Evolutionary conservation across 2,329 filamentous ascomycete species (phyloP), one percentile per base, ranked within the genome.

Genomic region (Dendrostoma leiphaemia): DNA sequence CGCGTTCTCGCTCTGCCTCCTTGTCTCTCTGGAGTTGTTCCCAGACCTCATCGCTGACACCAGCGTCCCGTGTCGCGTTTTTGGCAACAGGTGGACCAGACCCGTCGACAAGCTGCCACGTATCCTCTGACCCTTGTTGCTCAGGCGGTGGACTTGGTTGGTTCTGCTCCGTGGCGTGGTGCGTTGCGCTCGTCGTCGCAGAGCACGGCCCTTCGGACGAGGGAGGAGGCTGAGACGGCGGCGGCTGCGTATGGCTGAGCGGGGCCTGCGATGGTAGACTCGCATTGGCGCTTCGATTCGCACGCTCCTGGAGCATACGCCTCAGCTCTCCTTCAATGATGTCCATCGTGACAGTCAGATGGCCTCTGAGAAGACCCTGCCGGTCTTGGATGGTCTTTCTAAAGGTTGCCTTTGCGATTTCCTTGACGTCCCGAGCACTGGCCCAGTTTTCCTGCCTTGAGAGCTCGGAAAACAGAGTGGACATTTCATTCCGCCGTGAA

Each of bases 1-100:
- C 70, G 0, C 67, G 68, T 1, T 67, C 66, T 2, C 68, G 57
- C 31, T 74, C 72, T 0, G 69, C 71, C 21, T 66, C 58, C 19
- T 67, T 71, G 65, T 87, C 81, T 1, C 56, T 61, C 56, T 84
- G 74, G 0, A 89, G 78, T 60, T 86, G 80, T 2, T 76, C 68
- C 86, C 85, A 89, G 1, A 82, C 69, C 6, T 68, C 79, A 45
- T 88, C 83, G 4, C 74, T 78, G 0, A 89, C 84, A 0, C 80
- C 80, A 0, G 72, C 65, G 55, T 89, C 86, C 12, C 84, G 75
- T 4, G 61, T 54, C 3, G n/a, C 48, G 5, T n/a, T 9, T 15
- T 19, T 15, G 2, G 55, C 41, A 17, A 10, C 48, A 35, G 29
- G 31, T 32, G 21, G 32, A 2, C 7, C 52, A 19, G n/a, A 37